Conservation (phyloP, 2,329 filamentous ascomycete species). For the Nannizziopsis barbatae region DNA sequence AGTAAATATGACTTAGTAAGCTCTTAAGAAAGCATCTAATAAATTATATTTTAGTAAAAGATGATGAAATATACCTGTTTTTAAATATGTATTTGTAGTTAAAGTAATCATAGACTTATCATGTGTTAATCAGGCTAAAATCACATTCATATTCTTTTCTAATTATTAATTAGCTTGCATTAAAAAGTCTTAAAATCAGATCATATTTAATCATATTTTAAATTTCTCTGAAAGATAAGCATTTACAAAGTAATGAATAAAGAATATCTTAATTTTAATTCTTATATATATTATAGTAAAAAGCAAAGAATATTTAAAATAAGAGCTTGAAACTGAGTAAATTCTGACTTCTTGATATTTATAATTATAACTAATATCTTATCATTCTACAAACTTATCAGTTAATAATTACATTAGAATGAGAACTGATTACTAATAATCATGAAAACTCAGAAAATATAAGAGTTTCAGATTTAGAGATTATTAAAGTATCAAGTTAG, state of each 20-base stretch:
- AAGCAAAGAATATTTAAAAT: conserved; percentile 4
- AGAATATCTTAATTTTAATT: too few species aligned
- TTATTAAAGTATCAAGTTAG: too few species aligned
- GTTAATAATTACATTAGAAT: conserved; percentile 52
- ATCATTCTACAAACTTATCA: conserved; percentile 46
- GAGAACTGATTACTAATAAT: conserved; percentile 52
- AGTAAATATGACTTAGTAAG: conserved; percentile 20
- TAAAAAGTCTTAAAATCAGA: conserved; percentile 32
- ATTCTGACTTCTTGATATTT: conserved; percentile 44
- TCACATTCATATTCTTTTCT: conserved; percentile 52
- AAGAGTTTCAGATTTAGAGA: conserved; percentile 60
- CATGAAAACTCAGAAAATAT: conserved; percentile 56
- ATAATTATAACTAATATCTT: conserved; percentile 50
- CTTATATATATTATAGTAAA: conserved; percentile 16
- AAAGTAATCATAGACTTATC: conserved; percentile 53
- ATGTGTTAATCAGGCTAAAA: conserved; percentile 48
- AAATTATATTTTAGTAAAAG: conserved; percentile 49
- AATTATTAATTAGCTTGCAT: conserved; percentile 51
- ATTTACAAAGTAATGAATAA: conserved; percentile 14
- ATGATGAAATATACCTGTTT: conserved; percentile 41
- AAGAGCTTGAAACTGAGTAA: conserved; percentile 16
- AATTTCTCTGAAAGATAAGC: conserved; percentile 31
- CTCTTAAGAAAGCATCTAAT: conserved; percentile 50
- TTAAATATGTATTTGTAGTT: conserved; percentile 44
- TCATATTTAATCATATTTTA: conserved; percentile 49